A percentile compares a stretch with the other conserved stretches of the same genome.
Evolutionary conservation across 2,329 filamentous ascomycete species (phyloP).

Genomic region (Dichotomopilus funicola): DNA sequence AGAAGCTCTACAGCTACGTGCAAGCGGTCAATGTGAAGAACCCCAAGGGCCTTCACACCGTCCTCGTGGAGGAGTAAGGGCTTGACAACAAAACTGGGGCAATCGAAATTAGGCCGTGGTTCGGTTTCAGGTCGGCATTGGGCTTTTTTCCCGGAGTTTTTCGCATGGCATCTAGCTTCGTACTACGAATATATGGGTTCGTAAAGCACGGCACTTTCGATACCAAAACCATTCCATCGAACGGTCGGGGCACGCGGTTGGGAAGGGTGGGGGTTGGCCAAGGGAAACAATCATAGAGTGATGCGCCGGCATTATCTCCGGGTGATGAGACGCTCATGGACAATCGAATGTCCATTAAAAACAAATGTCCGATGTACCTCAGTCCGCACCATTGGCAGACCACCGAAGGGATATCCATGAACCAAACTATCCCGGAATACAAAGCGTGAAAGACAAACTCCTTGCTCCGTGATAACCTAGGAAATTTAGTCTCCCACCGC

Average conservation of each 20-base stretch:
- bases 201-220: constrained; percentile 27
- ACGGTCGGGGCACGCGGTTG: constrained; percentile 13
- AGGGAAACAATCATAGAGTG: constrained; percentile 11
- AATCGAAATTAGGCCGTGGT: constrained; percentile 26
- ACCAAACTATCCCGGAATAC: constrained; percentile 22
- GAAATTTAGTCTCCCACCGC: constrained; percentile 3
- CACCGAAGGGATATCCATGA: constrained; percentile 24
- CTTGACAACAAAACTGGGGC: constrained; percentile 24
- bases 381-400: constrained; percentile 20
- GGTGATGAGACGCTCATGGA: constrained; percentile 23
- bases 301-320: constrained; percentile 18
- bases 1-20: constrained; percentile 99
- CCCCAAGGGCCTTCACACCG: constrained; percentile 93
- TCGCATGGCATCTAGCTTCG: constrained; percentile 40
- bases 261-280: constrained; percentile 2
- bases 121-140: constrained; percentile 37
- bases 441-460: constrained; percentile 31
- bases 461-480: constrained; percentile 27
- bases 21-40: constrained; percentile 99
- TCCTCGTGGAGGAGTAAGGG: constrained; percentile 69
- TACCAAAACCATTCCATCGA: constrained; percentile 20
- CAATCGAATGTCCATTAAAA: constrained; percentile 21
- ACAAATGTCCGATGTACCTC: constrained; percentile 25
- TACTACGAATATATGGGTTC: constrained; percentile 36
- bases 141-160: constrained; percentile 35